phyloP scores from a whole-genome alignment of 2,329 filamentous ascomycete species.

The Cladosporium sp. region DNA sequence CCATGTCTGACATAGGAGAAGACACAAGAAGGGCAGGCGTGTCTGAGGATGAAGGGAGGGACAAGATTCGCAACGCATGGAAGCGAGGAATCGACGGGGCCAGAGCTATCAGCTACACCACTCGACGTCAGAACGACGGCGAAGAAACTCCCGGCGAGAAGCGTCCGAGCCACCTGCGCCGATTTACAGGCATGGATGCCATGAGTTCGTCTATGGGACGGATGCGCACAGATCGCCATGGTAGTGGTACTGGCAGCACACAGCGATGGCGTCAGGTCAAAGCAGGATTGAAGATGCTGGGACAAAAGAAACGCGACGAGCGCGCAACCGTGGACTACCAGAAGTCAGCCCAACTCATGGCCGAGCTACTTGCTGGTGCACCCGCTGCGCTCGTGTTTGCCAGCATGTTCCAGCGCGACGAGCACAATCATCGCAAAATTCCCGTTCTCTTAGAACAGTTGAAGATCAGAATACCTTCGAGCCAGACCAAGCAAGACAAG shows the following conservation, averaged over 20 bases:
- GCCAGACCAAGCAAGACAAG: slow-evolving; percentile 64
- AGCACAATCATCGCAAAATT: slow-evolving; percentile 92
- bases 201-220: slow-evolving; percentile 43
- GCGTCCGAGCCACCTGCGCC: slow-evolving; percentile 47
- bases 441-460: slow-evolving; percentile 94
- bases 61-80: slow-evolving; percentile 50
- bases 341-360: slow-evolving; percentile 95
- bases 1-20: slow-evolving; percentile 46
- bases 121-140: slow-evolving; percentile 30
- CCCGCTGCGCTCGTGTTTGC: slow-evolving; percentile 92
- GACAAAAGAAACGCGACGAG: slow-evolving; percentile 78
- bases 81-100: slow-evolving; percentile 49
- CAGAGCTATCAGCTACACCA: slow-evolving; percentile 48
- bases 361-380: slow-evolving; percentile 86
- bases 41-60: slow-evolving; percentile 53
- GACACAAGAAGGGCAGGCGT: slow-evolving; percentile 46
- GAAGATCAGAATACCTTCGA: slow-evolving; percentile 83
- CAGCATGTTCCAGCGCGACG: slow-evolving; percentile 96
- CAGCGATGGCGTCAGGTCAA: slow-evolving; percentile 94
- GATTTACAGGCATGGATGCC: slow-evolving; percentile 48
- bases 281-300: slow-evolving; percentile 76
- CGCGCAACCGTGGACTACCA: slow-evolving; percentile 85
- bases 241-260: slow-evolving; percentile 53
- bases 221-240: slow-evolving; percentile 47
- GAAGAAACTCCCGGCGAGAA: slow-evolving; percentile 38